Evolutionary conservation across 2,329 filamentous ascomycete genomes (phyloP), one percentile per base, ranked within the genome.

Genomic region (Fusarium sp.): DNA sequence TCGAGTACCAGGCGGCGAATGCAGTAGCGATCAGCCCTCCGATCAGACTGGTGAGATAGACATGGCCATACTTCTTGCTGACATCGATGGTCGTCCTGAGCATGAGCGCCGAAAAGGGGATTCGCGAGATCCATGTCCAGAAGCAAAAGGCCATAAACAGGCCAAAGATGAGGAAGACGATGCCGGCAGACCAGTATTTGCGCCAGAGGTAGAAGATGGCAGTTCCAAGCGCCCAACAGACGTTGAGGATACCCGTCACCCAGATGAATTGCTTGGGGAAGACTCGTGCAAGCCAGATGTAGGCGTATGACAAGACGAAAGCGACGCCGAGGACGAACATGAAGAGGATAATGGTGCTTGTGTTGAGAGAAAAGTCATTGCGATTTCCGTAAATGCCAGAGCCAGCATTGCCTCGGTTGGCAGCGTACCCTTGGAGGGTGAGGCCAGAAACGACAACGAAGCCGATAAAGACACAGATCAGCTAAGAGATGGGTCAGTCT

Each of bases 221-320:
- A 0, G 94, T 97, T 1, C 88, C 95, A n/a, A 98, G 84, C 1
- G 93, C 94, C 73, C 94, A 91, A 58, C 92, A 83, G 74, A 97
- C 92, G 79, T 98, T 97, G 60, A 97, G 84, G 54, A 97, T 95
- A 12, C 94, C 94, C 0, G 94, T 97, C 40, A 94, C 88, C 93
- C 94, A 98, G 78, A 98, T 97, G 73, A 97, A 94, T 76, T 94
- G 89, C 82, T 96, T 97, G 4, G 95, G 94, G 71, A 95, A 95
- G 48, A 88, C 82, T 59, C 94, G 89, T 7, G 93, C 92, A 2
- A 91, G 79, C 80, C 90, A 89, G 74, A 98, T 89, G 78, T 98
- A 98, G 23, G 82, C 85, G 76, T 90, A 92, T 37, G 93, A 95
- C 43, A 97, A 83, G 2, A 93, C 86, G 23, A 95, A 85, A 6